Percentiles rank a stretch among this genome's conserved stretches.
Conservation (phyloP, 2,329 filamentous ascomycete species). For the Lachnellula subtilissima region DNA sequence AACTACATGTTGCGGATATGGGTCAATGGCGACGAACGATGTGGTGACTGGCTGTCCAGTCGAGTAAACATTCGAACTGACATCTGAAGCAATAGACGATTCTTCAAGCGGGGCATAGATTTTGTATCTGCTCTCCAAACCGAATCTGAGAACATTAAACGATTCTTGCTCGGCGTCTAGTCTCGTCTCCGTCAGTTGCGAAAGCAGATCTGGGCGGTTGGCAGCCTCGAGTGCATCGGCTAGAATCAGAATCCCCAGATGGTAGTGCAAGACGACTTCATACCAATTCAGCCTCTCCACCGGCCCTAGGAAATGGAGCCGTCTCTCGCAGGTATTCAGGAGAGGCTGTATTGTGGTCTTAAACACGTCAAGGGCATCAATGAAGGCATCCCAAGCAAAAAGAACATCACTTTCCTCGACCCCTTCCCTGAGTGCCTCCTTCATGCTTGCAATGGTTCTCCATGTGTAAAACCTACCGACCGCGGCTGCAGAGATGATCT, state of each 20-base stretch:
- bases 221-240: not conserved
- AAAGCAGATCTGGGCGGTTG: not conserved
- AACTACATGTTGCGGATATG: constrained; percentile 31
- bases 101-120: constrained; percentile 11
- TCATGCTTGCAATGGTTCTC: constrained; percentile 30
- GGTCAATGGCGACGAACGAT: constrained; percentile 30
- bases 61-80: not conserved
- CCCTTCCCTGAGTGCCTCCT: constrained; percentile 32
- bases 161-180: not conserved
- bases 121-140: constrained; percentile 24
- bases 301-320: constrained; percentile 30
- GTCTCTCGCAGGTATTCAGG: constrained; percentile 25
- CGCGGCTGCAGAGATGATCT: constrained; percentile 28
- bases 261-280: constrained; percentile 24
- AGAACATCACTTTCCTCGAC: constrained; percentile 28
- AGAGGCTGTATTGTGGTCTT: constrained; percentile 28
- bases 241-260: not conserved
- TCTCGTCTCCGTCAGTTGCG: not conserved
- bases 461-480: constrained; percentile 29
- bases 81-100: not conserved
- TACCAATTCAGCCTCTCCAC: constrained; percentile 32
- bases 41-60: constrained; percentile 5
- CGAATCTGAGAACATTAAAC: not conserved
- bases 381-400: constrained; percentile 23
- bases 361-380: constrained; percentile 29